Evolutionary conservation across 192 early-diverging fungal genomes (phyloP).

Genomic region (Coemansia sp.): DNA sequence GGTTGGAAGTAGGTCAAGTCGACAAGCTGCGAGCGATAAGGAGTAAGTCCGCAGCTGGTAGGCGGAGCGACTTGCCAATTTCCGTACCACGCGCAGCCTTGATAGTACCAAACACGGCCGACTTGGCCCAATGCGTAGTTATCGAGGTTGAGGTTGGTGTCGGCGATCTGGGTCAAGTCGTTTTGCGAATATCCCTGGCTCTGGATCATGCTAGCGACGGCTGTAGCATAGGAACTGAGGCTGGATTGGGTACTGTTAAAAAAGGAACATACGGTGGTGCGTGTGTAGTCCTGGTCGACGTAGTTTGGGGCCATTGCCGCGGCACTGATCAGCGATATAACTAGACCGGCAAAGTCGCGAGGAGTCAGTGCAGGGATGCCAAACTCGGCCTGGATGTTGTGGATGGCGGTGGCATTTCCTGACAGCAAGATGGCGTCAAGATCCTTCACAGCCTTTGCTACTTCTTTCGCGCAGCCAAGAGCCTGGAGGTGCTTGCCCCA

Average conservation of each 20-base stretch:
- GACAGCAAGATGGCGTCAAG: slow-evolving; percentile 41
- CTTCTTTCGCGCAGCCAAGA: slow-evolving; percentile 30
- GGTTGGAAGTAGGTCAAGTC: slow-evolving; percentile 40
- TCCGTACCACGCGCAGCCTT: slow-evolving; percentile 67
- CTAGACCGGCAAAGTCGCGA: slow-evolving; percentile 41
- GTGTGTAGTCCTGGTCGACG: slow-evolving; percentile 19
- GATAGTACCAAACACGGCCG: slow-evolving; percentile 60
- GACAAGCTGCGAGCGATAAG: slow-evolving; percentile 39
- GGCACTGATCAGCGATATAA: slow-evolving; percentile 18
- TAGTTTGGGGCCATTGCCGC: slow-evolving; percentile 21
- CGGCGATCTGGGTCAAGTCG: slow-evolving; percentile 24
- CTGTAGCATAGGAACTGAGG: slow-evolving; percentile 31
- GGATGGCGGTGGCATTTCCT: slow-evolving; percentile 19
- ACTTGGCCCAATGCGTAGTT: slow-evolving; percentile 44
- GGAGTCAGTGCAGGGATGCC: slow-evolving; percentile 29
- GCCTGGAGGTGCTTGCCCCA: slow-evolving; percentile 41
- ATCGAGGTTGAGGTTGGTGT: slow-evolving; percentile 32
- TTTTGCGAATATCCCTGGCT: slow-evolving; percentile 13
- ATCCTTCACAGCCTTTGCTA: slow-evolving; percentile 51
- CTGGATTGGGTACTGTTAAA: slow-evolving; percentile 27
- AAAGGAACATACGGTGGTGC: slow-evolving; percentile 25
- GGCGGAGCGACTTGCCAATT: slow-evolving; percentile 60
- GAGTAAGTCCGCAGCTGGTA: slow-evolving; percentile 23
- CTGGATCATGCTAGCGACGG: slow-evolving; percentile 18
- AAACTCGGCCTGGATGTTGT: slow-evolving; percentile 25